These are phyloP conservation scores for Colletotrichum eleusines DNA, from an alignment of 2,329 filamentous ascomycete species.

Conservation along the genomic window DNA sequence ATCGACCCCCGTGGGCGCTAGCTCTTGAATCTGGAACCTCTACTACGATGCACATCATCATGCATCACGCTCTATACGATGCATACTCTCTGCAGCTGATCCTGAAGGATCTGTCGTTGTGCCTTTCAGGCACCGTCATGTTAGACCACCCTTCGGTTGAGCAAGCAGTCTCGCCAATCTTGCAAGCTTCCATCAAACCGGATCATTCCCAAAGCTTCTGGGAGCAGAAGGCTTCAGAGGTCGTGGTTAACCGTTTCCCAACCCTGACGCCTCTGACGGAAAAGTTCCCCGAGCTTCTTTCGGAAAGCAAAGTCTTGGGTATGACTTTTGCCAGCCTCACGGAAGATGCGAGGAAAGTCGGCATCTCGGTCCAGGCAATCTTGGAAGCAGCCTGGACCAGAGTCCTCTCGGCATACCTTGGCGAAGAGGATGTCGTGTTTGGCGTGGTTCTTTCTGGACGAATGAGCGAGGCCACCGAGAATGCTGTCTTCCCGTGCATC, in stretches of 20 bases:
- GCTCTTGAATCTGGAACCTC: constrained; percentile 55
- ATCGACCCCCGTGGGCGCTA: constrained; percentile 73
- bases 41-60: constrained; percentile 58
- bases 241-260: constrained; percentile 79
- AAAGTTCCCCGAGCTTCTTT: constrained; percentile 40
- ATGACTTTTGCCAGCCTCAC: constrained; percentile 63
- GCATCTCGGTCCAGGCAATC: constrained; percentile 81
- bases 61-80: constrained; percentile 90
- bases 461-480: constrained; percentile 68
- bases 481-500: constrained; percentile 81
- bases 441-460: constrained; percentile 85
- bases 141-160: constrained; percentile 46
- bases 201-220: constrained; percentile 69
- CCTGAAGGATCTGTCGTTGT: constrained; percentile 66
- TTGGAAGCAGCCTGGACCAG: constrained; percentile 84
- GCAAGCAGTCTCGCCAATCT: constrained; percentile 55
- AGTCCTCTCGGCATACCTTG: constrained; percentile 80
- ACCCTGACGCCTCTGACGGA: constrained; percentile 73
- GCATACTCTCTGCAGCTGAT: constrained; percentile 78
- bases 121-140: constrained; percentile 45
- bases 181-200: constrained; percentile 50
- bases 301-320: not conserved
- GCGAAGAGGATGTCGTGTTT: constrained; percentile 80
- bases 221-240: constrained; percentile 64
- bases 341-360: constrained; percentile 63